Conservation (phyloP, 768 basidiomycete genomes). For the Pleurotus eryngii region DNA sequence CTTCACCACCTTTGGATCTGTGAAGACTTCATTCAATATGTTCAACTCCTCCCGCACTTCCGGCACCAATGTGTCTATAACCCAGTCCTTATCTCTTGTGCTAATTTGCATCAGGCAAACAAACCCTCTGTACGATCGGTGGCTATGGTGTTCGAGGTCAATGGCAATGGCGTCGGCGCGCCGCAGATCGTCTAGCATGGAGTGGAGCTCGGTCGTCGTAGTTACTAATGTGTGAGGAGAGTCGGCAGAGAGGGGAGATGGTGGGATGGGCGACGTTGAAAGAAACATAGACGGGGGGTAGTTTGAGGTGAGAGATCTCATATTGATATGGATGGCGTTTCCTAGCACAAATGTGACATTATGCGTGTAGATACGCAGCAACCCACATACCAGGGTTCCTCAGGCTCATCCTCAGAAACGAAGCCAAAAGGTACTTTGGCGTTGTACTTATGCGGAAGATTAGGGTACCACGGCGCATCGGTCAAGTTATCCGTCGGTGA, state of each 20-base stretch:
- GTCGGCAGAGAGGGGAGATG: conserved; percentile 57
- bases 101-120: conserved; percentile 93
- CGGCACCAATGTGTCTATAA: conserved; percentile 72
- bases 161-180: conserved; percentile 78
- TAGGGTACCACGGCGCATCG: conserved; percentile 60
- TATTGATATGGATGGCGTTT: conserved; percentile 77
- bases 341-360: conserved; percentile 16
- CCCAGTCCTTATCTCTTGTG: conserved; percentile 79
- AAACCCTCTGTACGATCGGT: conserved; percentile 81
- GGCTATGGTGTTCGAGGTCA: conserved; percentile 93
- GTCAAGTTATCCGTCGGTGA: conserved; percentile 55
- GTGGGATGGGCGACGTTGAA: conserved; percentile 39
- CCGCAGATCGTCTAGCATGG: conserved; percentile 68
- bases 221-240: conserved; percentile 73
- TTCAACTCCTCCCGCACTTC: conserved; percentile 70
- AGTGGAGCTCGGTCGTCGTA: conserved; percentile 48
- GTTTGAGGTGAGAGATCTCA: conserved; percentile 71
- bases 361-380: conserved; percentile 12
- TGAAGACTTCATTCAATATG: conserved; percentile 78
- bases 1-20: conserved; percentile 83
- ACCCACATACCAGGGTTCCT: neutral
- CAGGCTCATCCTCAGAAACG: conserved; percentile 15
- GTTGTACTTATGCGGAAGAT: conserved; percentile 74
- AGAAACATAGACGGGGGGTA: conserved; percentile 72
- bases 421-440: conserved; percentile 82